Base-by-base conservation (phyloP, 768 basidiomycete species). In the Russula virescens region DNA sequence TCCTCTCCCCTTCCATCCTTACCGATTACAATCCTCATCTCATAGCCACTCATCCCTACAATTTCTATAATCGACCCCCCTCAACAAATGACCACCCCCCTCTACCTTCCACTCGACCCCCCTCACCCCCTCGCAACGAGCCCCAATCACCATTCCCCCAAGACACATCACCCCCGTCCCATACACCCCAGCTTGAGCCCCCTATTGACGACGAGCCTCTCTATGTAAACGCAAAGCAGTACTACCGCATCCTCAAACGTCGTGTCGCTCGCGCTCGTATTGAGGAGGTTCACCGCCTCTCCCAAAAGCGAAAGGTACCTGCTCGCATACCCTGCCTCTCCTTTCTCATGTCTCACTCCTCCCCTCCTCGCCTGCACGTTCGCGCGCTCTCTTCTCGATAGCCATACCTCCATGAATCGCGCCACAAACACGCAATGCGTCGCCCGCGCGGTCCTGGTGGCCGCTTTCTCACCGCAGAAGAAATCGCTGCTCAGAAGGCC, bases 221-320 rank as follows among this genome's bases (percentile, higher is more conserved):
- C 68, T 98, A 98, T 77, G 97, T 99, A 62, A 99, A 99, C 70
- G 96, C 97, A 63, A 99, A 99, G 73, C 97, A 99, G 76, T 99
- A 98, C 74, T 94, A 95, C 70, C 91, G 97, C 72, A 98, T 99
- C 70, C 83, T 99, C 75, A 98, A 98, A 79, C 83, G 97, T 66
- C 83, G 97, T 60, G 83, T 91, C 68, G 94, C 96, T 6, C 78
- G 96, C 48, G 91, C 93, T 3, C 82, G 97, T 53, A 81, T 98
- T 56, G 95, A 97, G 70, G 96, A 98, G 75, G 81, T 98, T 57
- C 94, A 97, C 68, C 82, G 93, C 66, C 83, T 99, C 66, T 94
- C 93, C 61, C 82, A 88, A 68, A 91, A 96, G 74, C 82, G 97
- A 72, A 98, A 99, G 85, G 96, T 91, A 45, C 46, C 55, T 55